Evolutionary conservation across 306 rosid genomes (phyloP), one percentile per base, ranked within the genome.

Genomic region (Quercus parvula): DNA sequence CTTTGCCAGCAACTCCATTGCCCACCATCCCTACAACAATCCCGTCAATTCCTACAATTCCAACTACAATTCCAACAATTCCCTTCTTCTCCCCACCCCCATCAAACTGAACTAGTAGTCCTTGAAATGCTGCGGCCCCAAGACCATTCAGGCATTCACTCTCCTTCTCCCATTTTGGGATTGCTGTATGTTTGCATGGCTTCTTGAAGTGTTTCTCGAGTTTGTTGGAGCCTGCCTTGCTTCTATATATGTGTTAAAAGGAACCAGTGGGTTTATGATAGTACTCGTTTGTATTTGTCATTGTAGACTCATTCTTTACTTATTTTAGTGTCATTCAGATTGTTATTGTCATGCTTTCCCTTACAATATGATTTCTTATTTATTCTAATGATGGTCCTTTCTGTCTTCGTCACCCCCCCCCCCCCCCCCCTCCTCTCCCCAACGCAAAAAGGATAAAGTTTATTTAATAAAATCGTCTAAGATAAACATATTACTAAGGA

Each of bases 51-150:
- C 35, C 35, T 31, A 31, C 31, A 4, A 28, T 3, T 28, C 31
- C 31, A 28, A 28, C 31, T 4, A 28, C 35, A 31, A 31, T 31
- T 31, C 35, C 35, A 31, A 31, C 35, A 0, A 31, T 31, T 31
- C 35, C 35, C 4, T 67, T 59, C 63, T 74, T 56, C 75, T 56
- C 78, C 41, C 78, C 85, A 30, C 82, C 80, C 13, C 76, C 82
- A 30, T 82, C 85, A 77, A 77, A 85, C 4, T 85, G 31, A 77
- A 20, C 57, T 28, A 11, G 30, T 30, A 56, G 44, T 75, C 56
- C 49, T 24, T 52, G 30, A 35, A n/a, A 59, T 4, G 1, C 66
- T 2, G 13, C 0, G 0, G 66, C 15, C 12, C 18, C 11, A 2
- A 7, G 46, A 8, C 46, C 46, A 38, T 38, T 38, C 46, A 38